These are phyloP conservation scores for Peniophora sp. DNA, from an alignment of 1,284 basidiomycete species.

Conservation along the genomic window DNA sequence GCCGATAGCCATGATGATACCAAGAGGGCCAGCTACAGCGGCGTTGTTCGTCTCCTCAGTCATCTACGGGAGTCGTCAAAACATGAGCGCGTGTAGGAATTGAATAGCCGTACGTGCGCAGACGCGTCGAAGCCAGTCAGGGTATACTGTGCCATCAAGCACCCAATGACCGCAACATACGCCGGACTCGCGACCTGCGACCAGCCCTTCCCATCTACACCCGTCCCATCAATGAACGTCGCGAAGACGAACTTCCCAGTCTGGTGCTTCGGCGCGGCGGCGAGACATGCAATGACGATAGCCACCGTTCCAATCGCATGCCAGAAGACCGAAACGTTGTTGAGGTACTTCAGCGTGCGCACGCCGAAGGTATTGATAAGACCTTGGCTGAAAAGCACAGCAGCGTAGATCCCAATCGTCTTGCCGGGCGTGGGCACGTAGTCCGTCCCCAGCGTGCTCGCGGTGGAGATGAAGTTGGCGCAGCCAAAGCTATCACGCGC, in stretches of 20 bases:
- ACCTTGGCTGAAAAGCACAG: slow-evolving; percentile 56
- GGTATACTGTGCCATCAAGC: slow-evolving; percentile 67
- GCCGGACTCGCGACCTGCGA: slow-evolving; percentile 54
- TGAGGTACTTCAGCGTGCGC: slow-evolving; percentile 52
- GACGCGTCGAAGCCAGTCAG: slow-evolving; percentile 67
- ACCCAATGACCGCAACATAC: slow-evolving; percentile 65
- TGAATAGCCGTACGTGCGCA: slow-evolving; percentile 41
- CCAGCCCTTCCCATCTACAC: slow-evolving; percentile 55
- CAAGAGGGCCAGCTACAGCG: slow-evolving; percentile 56
- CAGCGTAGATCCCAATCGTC: slow-evolving; percentile 68
- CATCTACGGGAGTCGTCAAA: slow-evolving; percentile 37
- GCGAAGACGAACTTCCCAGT: slow-evolving; percentile 60
- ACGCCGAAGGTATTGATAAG: slow-evolving; percentile 71
- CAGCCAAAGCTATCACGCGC: slow-evolving; percentile 45
- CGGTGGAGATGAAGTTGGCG: slow-evolving; percentile 61
- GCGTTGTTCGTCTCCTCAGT: slow-evolving; percentile 74
- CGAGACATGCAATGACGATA: slow-evolving; percentile 59
- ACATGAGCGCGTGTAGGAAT: not conserved
- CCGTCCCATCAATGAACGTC: slow-evolving; percentile 65
- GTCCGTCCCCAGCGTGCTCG: slow-evolving; percentile 46
- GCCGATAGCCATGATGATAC: slow-evolving; percentile 67
- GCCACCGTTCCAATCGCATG: slow-evolving; percentile 63
- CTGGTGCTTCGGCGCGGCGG: slow-evolving; percentile 62
- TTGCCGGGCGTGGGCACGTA: slow-evolving; percentile 51
- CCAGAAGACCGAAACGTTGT: slow-evolving; percentile 68